Evolutionary conservation across 495 filamentous ascomycete genomes (phyloP), one percentile per base, ranked within the genome.

Genomic region (Mytilinidion resinicola): DNA sequence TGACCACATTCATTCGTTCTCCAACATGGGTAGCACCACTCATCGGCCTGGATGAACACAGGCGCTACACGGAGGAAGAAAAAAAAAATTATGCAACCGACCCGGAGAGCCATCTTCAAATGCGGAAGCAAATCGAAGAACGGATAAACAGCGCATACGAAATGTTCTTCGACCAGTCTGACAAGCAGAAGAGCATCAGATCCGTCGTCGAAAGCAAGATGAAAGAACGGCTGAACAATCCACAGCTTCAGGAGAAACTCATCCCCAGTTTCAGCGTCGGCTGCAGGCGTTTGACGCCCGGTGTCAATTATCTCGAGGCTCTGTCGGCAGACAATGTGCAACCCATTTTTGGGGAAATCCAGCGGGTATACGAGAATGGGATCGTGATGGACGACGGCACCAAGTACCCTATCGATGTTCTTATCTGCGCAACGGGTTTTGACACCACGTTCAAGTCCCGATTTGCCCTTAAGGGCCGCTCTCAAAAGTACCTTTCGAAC

Each of bases 201-300:
- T 25, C n/a, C 8, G n/a, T 38, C 30, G 6, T 57, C 30, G 36
- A 51, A n/a, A n/a, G 35, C 7, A 12, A 35, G 9, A 52, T 44
- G 56, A 34, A 19, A 11, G 34, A 46, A 10, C 44, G 4, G 19
- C 11, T 54, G 19, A 19, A 17, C 14, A 17, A 53, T 43, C 3
- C 3, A 15, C 6, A 47, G 11, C 39, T 59, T 1, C 19, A 53
- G 15, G 51, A 53, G 5, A 21, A 35, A 2, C 36, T 59, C 3
- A 43, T 59, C 3, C 56, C 56, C 1, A 33, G 50, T n/a, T 59
- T 19, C 12, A 39, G 12, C 2, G 36, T 54, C 3, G 56, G 49
- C 14, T 59, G 56, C 36, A 43, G 55, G 21, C 43, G 61, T 6
- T 20, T 61, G 10, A 57, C 57, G 21, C 44, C 44, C 9, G 44